Base-by-base conservation (phyloP, 441 rosid genomes). In the Erodium moschatum region DNA sequence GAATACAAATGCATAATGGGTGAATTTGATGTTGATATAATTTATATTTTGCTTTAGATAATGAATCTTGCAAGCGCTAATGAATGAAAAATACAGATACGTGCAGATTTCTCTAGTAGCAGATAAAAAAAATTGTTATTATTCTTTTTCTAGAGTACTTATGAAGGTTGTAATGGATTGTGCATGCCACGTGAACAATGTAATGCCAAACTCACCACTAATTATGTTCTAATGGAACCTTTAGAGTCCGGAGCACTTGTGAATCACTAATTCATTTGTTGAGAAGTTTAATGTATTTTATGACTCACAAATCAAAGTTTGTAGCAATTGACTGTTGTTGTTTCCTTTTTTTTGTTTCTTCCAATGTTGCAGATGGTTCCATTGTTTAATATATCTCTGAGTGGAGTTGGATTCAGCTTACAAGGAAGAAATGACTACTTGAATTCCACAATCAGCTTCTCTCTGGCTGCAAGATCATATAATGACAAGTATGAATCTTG, bases 401-500 rank as follows among this genome's bases (percentile, higher is more conserved):
- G 86, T 81, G 89, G 92, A 72, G 79, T 92, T 65, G 85, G 84
- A 63, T 92, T 95, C 77, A 84, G 80, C 66, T 78, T 86, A 83
- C 96, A 80, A 79, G 97, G 96, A 67, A 80, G 87, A 79, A 74
- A 83, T 67, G 84, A 80, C 52, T 84, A 81, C 83, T 77, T 85
- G 81, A 89, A 84, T 73, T 87, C 98, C 65, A 79, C 95, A 65
- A 80, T 88, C 76, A 83, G 79, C 82, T 90, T 92, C 80, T 92
- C 96, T 74, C 81, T 90, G 71, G 88, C 86, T 77, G 93, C 87
- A 19, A 86, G 96, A 82, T 95, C 98, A 74, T 92, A 89, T 76
- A 95, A 89, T 76, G 99, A 95, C 79, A 95, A 92, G 77, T 83
- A 85, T 71, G 97, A 92, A 79, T 77, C 92, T 18, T 95, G 98